These are phyloP conservation scores for Ophiocordyceps unilateralis DNA, from an alignment of 2,329 filamentous ascomycete species.

Conservation along the genomic window DNA sequence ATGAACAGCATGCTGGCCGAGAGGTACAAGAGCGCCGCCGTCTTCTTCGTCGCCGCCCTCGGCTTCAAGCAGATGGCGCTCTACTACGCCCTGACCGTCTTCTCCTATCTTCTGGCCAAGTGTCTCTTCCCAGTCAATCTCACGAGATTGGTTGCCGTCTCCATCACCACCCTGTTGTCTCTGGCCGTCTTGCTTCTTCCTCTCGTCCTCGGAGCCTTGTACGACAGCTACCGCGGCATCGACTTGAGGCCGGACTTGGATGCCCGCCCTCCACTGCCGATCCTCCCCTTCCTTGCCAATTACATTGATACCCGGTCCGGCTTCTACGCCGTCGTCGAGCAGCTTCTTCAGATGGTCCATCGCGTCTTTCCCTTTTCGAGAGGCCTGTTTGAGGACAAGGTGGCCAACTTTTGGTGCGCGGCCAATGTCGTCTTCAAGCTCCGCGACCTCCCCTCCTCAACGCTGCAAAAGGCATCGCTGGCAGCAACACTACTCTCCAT, in stretches of 20 bases:
- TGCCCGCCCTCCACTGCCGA: slow-evolving; percentile 42
- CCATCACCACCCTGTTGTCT: slow-evolving; percentile 51
- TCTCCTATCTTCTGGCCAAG: slow-evolving; percentile 75
- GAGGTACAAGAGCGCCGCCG: slow-evolving; percentile 69
- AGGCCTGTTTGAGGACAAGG: slow-evolving; percentile 97
- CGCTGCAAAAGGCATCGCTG: slow-evolving; percentile 64
- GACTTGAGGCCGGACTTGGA: slow-evolving; percentile 37
- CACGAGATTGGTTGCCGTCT: slow-evolving; percentile 55
- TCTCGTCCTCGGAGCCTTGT: slow-evolving; percentile 52
- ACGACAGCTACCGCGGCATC: slow-evolving; percentile 49
- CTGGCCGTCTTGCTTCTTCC: slow-evolving; percentile 65
- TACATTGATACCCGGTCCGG: slow-evolving; percentile 45
- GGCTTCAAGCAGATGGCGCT: slow-evolving; percentile 99
- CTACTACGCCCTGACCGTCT: slow-evolving; percentile 88
- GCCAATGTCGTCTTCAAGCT: slow-evolving; percentile 83
- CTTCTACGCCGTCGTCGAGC: slow-evolving; percentile 61
- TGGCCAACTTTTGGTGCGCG: slow-evolving; percentile 95
- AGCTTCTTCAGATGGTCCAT: slow-evolving; percentile 69
- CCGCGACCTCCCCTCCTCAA: slow-evolving; percentile 47
- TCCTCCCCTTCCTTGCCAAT: slow-evolving; percentile 38
- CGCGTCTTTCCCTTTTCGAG: slow-evolving; percentile 91
- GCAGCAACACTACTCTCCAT: slow-evolving; percentile 61
- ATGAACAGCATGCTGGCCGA: slow-evolving; percentile 81
- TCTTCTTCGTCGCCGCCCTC: slow-evolving; percentile 87
- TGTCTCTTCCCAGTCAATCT: slow-evolving; percentile 65